Percentiles rank a stretch among this genome's conserved stretches.
These are phyloP conservation scores for Pseudoscleropodium purum DNA, from an alignment of 225 moss, liverwort and hornwort genomes.

Conservation along the genomic window DNA sequence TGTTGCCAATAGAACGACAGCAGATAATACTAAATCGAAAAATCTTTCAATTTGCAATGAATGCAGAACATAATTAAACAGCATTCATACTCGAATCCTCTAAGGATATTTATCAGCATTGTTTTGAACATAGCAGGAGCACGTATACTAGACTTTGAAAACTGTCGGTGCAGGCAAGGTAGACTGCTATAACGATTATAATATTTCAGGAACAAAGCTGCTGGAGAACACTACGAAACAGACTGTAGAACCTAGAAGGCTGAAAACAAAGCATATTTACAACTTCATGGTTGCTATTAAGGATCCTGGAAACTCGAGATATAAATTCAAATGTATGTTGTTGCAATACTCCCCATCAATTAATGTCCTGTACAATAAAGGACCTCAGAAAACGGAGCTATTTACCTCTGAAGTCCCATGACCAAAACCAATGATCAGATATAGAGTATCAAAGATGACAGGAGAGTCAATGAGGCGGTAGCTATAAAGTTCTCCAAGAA, in stretches of 20 bases:
- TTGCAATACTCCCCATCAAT: neutral
- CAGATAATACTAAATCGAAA: neutral
- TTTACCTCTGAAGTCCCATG: conserved; percentile 78
- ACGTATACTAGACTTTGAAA: neutral
- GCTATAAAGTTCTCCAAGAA: conserved; percentile 96
- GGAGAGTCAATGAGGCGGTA: conserved; percentile 96
- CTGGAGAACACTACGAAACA: neutral
- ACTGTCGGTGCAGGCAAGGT: neutral
- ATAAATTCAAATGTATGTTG: neutral
- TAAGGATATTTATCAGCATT: neutral
- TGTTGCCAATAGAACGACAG: neutral
- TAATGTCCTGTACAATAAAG: neutral
- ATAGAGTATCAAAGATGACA: conserved; percentile 96
- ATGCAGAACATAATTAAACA: neutral
- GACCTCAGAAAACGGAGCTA: neutral
- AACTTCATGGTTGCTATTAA: neutral
- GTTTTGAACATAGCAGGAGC: neutral
- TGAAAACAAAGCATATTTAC: neutral
- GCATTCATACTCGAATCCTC: neutral
- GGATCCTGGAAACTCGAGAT: neutral
- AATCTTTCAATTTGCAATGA: neutral
- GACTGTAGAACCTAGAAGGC: neutral
- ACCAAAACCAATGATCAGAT: conserved; percentile 78
- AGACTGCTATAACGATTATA: neutral
- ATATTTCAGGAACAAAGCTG: neutral